Conservation (phyloP, 306 rosid species). For the Urtica urens region DNA sequence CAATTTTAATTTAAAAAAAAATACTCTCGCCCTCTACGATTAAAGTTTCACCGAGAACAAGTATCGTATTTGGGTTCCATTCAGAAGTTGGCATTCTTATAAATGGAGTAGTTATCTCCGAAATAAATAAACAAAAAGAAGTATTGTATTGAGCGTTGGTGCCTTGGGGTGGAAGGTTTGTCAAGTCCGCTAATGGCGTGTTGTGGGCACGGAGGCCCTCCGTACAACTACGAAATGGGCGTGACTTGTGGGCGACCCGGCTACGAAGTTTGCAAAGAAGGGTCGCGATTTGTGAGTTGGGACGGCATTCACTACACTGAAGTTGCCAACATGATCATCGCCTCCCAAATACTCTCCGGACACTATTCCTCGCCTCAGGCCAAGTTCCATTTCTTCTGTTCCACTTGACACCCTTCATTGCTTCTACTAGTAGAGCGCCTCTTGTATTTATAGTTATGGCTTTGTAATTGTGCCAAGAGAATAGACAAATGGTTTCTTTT, state of each 20-base stretch:
- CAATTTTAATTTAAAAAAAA: no score
- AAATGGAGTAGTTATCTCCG: no score
- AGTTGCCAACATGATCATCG: slow-evolving; percentile 57
- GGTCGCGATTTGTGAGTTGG: slow-evolving; percentile 51
- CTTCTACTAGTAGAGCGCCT: background rate
- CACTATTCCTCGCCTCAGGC: slow-evolving; percentile 55
- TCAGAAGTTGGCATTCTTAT: no score
- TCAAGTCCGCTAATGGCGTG: slow-evolving; percentile 69
- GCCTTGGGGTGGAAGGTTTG: slow-evolving; percentile 35
- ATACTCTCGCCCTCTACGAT: no score
- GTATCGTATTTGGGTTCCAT: no score
- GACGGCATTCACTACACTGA: slow-evolving; percentile 76
- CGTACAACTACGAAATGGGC: slow-evolving; percentile 58
- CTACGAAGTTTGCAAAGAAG: slow-evolving; percentile 49
- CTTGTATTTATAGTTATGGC: background rate
- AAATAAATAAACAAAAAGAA: no score
- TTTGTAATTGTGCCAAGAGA: no score
- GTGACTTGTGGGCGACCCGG: slow-evolving; percentile 79
- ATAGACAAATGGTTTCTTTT: no score
- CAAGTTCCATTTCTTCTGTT: slow-evolving; percentile 63
- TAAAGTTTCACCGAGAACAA: no score
- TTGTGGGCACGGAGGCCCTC: slow-evolving; percentile 86
- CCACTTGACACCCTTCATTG: slow-evolving; percentile 20
- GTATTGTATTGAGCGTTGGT: no score
- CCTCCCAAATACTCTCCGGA: slow-evolving; percentile 50